Evolutionary conservation across 257 asterid species (phyloP).

Genomic region (Penstemon barbatus): DNA sequence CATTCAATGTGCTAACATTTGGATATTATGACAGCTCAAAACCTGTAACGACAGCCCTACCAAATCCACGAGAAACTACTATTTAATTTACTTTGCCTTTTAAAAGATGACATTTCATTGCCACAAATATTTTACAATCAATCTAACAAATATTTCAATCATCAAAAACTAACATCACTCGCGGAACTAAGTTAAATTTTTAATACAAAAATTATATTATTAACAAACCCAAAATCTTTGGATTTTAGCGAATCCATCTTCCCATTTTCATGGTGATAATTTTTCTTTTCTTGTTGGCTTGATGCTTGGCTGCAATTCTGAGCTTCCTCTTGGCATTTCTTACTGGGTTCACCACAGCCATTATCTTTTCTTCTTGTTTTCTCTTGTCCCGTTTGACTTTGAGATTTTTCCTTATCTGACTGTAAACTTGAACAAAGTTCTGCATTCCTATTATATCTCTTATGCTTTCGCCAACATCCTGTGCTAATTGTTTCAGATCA

Average conservation of each 20-base stretch:
- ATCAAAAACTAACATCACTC: too few species aligned
- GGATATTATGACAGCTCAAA: too few species aligned
- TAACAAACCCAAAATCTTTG: too few species aligned
- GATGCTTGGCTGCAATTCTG: conserved; percentile 71
- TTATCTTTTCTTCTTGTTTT: conserved; percentile 73
- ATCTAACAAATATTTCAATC: too few species aligned
- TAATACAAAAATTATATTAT: too few species aligned
- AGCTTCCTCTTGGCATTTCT: conserved; percentile 92
- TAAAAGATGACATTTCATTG: too few species aligned
- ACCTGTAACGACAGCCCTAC: too few species aligned
- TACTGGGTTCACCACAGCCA: conserved; percentile 84
- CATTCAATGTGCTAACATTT: too few species aligned
- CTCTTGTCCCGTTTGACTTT: conserved; percentile 84
- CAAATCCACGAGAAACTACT: too few species aligned
- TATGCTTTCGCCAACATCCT: conserved; percentile 59
- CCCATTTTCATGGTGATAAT: conserved; percentile 72
- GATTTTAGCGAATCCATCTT: conserved; percentile 55
- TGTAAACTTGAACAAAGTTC: conserved; percentile 58
- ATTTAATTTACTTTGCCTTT: too few species aligned
- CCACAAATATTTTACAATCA: too few species aligned
- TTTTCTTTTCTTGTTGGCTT: conserved; percentile 80
- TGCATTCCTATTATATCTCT: conserved; percentile 56
- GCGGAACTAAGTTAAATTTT: too few species aligned
- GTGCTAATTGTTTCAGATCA: conserved; percentile 71
- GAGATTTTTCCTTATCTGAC: conserved; percentile 59